A percentile compares a stretch with the other conserved stretches of the same genome.
Conservation (phyloP, 1,139 yeast genomes). For the Spencermartinsiella ligniputridi region DNA sequence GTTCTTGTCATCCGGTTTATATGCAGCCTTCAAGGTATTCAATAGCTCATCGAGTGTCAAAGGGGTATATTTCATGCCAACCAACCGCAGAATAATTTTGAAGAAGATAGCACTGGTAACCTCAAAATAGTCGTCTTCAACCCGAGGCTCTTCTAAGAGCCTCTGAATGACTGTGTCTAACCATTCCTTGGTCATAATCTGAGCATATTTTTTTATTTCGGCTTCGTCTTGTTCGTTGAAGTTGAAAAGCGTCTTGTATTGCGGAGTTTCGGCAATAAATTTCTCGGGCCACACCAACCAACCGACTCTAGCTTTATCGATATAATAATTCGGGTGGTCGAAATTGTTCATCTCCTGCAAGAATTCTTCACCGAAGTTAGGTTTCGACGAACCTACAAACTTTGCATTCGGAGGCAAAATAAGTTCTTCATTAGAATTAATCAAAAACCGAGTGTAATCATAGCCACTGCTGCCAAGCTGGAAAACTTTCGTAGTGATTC, state of each 20-base stretch:
- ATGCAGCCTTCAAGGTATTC: constrained; percentile 16
- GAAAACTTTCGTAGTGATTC: constrained; percentile 50
- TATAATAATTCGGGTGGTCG: constrained; percentile 26
- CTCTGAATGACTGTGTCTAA: constrained; percentile 47
- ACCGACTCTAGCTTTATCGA: constrained; percentile 53
- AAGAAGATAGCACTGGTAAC: constrained; percentile 25
- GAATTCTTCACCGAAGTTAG: constrained; percentile 43
- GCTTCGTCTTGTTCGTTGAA: constrained; percentile 40
- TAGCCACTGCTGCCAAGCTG: constrained; percentile 53
- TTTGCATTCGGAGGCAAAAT: constrained; percentile 40
- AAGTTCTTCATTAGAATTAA: constrained; percentile 30
- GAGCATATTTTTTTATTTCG: constrained; percentile 45
- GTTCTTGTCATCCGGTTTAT: constrained; percentile 32
- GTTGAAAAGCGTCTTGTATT: constrained; percentile 21
- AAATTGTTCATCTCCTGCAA: constrained; percentile 48
- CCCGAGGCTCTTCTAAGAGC: constrained; percentile 36
- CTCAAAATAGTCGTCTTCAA: constrained; percentile 33
- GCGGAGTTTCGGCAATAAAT: constrained; percentile 45
- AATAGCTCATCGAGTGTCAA: constrained; percentile 22
- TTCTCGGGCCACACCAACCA: constrained; percentile 76
- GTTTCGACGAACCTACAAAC: constrained; percentile 41
- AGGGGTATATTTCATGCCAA: constrained; percentile 21
- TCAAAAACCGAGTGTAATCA: constrained; percentile 29
- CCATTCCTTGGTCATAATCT: constrained; percentile 54
- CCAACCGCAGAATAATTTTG: constrained; percentile 22